Percentiles rank a stretch among this genome's conserved stretches.
These are phyloP conservation scores for Vigna angularis DNA, from an alignment of 306 rosid genomes.

Conservation along the genomic window DNA sequence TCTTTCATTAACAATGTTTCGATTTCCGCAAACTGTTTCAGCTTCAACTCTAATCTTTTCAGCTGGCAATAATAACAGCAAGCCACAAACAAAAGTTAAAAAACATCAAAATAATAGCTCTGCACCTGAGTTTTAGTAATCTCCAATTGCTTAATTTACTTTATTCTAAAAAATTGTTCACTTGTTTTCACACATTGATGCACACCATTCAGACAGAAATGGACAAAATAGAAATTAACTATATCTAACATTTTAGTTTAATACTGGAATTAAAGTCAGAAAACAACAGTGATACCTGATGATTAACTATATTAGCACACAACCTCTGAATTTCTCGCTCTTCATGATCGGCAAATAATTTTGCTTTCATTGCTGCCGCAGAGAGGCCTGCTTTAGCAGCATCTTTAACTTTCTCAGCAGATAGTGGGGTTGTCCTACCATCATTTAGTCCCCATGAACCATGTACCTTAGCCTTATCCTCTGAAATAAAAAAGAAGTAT, in stretches of 20 bases:
- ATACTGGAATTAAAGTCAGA: conserved; percentile 1
- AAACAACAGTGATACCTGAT: conserved; percentile 71
- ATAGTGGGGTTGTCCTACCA: conserved; percentile 64
- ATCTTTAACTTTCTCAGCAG: conserved; percentile 78
- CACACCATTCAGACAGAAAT: conserved; percentile 29
- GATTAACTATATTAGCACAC: conserved; percentile 91
- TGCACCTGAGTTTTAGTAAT: conserved; percentile 34
- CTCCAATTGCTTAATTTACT: conserved; percentile 38
- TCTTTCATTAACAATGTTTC: conserved; percentile 97
- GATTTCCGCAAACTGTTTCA: conserved; percentile 98
- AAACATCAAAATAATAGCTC: conserved; percentile 29
- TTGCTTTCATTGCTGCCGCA: conserved; percentile 97
- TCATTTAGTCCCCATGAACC: conserved; percentile 69
- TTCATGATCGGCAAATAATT: conserved; percentile 96
- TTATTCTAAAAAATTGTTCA: neutral
- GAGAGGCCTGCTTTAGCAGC: conserved; percentile 96
- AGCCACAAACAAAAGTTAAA: conserved; percentile 43
- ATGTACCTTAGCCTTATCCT: conserved; percentile 62
- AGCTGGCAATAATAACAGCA: conserved; percentile 63
- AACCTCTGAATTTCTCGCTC: conserved; percentile 99
- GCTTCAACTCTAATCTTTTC: conserved; percentile 96
- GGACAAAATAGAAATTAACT: conserved; percentile 10
- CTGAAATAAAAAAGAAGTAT: conserved; percentile 52
- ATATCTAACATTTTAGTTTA: conserved; percentile 23
- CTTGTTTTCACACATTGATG: neutral